These are phyloP conservation scores for Sophora flavescens DNA, from an alignment of 306 rosid species.

Conservation along the genomic window DNA sequence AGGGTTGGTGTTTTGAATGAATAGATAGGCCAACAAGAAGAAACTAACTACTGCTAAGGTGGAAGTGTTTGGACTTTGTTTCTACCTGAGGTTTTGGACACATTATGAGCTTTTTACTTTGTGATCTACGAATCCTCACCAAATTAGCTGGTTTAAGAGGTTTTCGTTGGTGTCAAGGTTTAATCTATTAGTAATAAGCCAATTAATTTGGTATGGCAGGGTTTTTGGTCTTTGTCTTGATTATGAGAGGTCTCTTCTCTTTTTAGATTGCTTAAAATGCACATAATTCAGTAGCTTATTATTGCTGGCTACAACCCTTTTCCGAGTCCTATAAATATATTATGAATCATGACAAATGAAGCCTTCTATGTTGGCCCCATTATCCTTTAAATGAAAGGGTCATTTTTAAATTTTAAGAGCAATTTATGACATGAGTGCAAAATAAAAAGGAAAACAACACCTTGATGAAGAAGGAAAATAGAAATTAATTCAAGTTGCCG, in stretches of 20 bases:
- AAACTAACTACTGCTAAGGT: slow-evolving; percentile 53
- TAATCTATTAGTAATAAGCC: slow-evolving; percentile 27
- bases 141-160: slow-evolving; percentile 36
- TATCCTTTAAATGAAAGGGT: slow-evolving; percentile 56
- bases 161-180: slow-evolving; percentile 42
- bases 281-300: slow-evolving; percentile 44
- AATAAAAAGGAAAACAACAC: slow-evolving; percentile 31
- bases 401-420: slow-evolving; percentile 21
- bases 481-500: slow-evolving; percentile 35
- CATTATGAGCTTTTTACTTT: slow-evolving; percentile 38
- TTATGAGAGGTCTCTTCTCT: slow-evolving; percentile 39
- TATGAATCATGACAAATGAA: slow-evolving; percentile 48
- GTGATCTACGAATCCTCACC: slow-evolving; percentile 46
- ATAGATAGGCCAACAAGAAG: slow-evolving; percentile 89
- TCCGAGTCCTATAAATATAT: slow-evolving; percentile 25
- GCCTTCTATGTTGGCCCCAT: slow-evolving; percentile 49
- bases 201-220: slow-evolving; percentile 44
- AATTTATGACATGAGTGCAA: slow-evolving; percentile 36
- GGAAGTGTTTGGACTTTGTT: slow-evolving; percentile 64
- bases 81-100: slow-evolving; percentile 58
- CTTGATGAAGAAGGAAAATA: slow-evolving; percentile 47
- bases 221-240: slow-evolving; percentile 51
- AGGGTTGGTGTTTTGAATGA: slow-evolving; percentile 60
- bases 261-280: slow-evolving; percentile 63
- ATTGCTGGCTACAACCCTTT: slow-evolving; percentile 43